Evolutionary conservation across 1,284 basidiomycete genomes (phyloP), one percentile per base, ranked within the genome.

Genomic region (Puccinia polysora): DNA sequence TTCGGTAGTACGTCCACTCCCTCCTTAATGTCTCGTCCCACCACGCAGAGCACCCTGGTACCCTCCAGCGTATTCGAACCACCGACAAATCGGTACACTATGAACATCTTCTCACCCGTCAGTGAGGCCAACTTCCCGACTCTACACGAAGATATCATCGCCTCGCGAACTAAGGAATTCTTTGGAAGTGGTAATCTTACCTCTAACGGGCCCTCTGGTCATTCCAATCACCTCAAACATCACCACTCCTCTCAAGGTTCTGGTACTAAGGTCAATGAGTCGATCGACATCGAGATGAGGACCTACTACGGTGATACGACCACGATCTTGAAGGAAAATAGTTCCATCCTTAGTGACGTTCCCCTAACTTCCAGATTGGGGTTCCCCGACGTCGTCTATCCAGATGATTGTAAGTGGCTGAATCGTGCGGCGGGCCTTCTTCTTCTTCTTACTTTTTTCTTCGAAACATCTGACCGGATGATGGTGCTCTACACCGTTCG

Each of bases 351-450:
- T 23, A 87, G 89, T 73, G 90, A 89, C 75, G 85, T 86, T 4
- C 88, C 92, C 0, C 84, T 88, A 45, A 93, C 92, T 0, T 83
- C 89, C 20, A 88, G 92, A 5, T 86, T 98, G n/a, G 92, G 93
- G 32, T 98, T 98, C 78, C 90, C 94, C 0, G 95, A 97, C 77
- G 92, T 96, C 1, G 93, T 96, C 8, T 93, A 94, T 78, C 94
- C 94, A 0, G 91, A 90, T 7, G 89, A 92, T 75, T 96, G 7
- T 97, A 97, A 80, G 85, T 97, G 82, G 96, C 80, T 62, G 0
- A 25, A 25, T 28, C 15, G 12, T 0, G 78, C 81, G 0, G 76
- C 80, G 7, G 76, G 80, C 6, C 75, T 78, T 6, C 78, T 79
- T 40, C 81, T 78, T 43, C 80, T 80, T 20, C 80, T 82, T 56